Base-by-base conservation (phyloP, 768 basidiomycete genomes). In the Mycena belliarum region DNA sequence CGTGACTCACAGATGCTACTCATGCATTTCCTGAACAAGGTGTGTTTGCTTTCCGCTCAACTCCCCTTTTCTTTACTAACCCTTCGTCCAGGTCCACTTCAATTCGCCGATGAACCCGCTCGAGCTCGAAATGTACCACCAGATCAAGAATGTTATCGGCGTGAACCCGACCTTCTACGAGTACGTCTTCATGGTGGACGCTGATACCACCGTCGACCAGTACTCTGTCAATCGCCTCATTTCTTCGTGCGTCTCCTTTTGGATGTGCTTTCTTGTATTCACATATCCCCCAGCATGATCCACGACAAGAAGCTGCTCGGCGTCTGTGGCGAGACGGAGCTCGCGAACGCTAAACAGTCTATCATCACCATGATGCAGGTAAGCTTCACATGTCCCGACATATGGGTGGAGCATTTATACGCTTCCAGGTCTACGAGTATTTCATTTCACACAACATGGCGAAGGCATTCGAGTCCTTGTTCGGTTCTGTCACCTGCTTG, bases 61-160 rank as follows among this genome's bases (percentile, higher is more conserved):
- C 37, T 4, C 29, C 29, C 11, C 21, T 0, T 18, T 4, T n/a
- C n/a, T 21, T 14, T 57, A 21, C 55, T 68, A 18, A 62, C 41
- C 58, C 40, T n/a, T 28, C 50, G 20, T n/a, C 4, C 58, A 94
- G 93, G 97, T 98, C 43, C 97, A 98, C 73, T 98, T 96, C 74
- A 93, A 95, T 71, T 73, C 93, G 21, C 88, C 95, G 0, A 98
- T 99, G 97, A 93, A 90, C 67, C 97, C 97, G 1, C 75, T 96
- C 60, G 97, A 99, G 75, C 75, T 99, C 51, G 97, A 99, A 77
- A 96, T 99, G 78, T 98, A 95, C 69, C 97, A 98, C 71, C 97
- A 99, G 73, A 95, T 98, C 81, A 94, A 98, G 83, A 99, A 99
- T 68, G 95, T 98, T 52, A 98, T 99, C 66, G 97, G 97, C 73